phyloP scores from a whole-genome alignment of 371 early-diverging fungal species.

The Batkoa obscura region DNA sequence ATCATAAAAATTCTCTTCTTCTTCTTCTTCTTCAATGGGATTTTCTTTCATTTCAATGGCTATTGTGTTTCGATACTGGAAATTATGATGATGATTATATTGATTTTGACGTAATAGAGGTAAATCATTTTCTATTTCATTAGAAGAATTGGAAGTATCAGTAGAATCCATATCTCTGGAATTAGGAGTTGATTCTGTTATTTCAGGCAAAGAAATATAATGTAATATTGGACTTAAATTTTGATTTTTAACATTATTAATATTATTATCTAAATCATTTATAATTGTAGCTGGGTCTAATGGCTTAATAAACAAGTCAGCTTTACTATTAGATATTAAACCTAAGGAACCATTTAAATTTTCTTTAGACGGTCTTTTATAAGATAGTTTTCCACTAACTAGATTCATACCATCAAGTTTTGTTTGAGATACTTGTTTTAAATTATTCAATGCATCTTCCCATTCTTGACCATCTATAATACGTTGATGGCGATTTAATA shows the following conservation, averaged over 20 bases:
- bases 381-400: not conserved
- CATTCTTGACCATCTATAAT: slow-evolving; percentile 5
- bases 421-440: not conserved
- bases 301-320: not conserved
- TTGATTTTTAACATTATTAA: not conserved
- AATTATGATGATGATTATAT: not conserved
- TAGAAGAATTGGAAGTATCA: not conserved
- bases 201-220: not conserved
- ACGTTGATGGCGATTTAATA: not conserved
- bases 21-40: too few relatives aligned
- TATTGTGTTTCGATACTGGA: not conserved
- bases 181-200: not conserved
- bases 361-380: not conserved
- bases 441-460: slow-evolving; percentile 1
- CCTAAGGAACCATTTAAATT: not conserved
- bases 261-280: not conserved
- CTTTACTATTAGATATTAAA: not conserved
- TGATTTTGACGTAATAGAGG: not conserved
- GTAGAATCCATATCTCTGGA: not conserved
- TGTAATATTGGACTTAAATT: not conserved
- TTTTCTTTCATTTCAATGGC: too few relatives aligned
- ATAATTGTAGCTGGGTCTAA: not conserved
- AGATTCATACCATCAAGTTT: not conserved
- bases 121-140: not conserved
- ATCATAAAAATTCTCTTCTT: too few relatives aligned